phyloP scores from a whole-genome alignment of 768 basidiomycete genomes.

The Chiua virens region DNA sequence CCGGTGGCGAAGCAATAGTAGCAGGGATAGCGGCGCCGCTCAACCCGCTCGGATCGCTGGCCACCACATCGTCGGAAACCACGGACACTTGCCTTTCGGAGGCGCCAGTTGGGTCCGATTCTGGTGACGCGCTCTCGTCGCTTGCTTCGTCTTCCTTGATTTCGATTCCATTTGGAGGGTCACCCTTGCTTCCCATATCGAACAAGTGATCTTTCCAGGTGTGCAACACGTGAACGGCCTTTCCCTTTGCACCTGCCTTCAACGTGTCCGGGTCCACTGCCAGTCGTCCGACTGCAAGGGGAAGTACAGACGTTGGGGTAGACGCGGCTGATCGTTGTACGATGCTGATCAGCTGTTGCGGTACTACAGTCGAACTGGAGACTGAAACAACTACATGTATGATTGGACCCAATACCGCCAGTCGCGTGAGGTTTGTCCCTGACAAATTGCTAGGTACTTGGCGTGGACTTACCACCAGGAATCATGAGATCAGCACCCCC shows the following conservation, averaged over 20 bases:
- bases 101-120: conserved; percentile 7
- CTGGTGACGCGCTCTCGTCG: conserved; percentile 8
- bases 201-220: conserved; percentile 78
- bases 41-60: conserved; percentile 18
- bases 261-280: conserved; percentile 55
- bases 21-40: conserved; percentile 22
- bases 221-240: conserved; percentile 72
- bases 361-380: conserved; percentile 36
- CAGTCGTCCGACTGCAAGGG: conserved; percentile 77
- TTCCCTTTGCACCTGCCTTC: conserved; percentile 61
- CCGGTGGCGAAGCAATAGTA: conserved; percentile 6
- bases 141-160: conserved; percentile 15
- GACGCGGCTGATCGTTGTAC: conserved; percentile 44
- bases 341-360: conserved; percentile 63
- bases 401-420: neutral
- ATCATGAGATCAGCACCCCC: conserved; percentile 90
- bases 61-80: conserved; percentile 3
- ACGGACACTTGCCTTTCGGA: conserved; percentile 8
- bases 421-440: neutral
- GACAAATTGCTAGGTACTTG: neutral
- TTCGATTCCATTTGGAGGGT: conserved; percentile 49
- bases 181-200: conserved; percentile 64
- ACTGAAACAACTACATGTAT: conserved; percentile 54
- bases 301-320: conserved; percentile 35
- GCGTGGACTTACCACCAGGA: conserved; percentile 63